Conservation (phyloP, 148 eudicot genomes). For the Agrostemma githago region DNA sequence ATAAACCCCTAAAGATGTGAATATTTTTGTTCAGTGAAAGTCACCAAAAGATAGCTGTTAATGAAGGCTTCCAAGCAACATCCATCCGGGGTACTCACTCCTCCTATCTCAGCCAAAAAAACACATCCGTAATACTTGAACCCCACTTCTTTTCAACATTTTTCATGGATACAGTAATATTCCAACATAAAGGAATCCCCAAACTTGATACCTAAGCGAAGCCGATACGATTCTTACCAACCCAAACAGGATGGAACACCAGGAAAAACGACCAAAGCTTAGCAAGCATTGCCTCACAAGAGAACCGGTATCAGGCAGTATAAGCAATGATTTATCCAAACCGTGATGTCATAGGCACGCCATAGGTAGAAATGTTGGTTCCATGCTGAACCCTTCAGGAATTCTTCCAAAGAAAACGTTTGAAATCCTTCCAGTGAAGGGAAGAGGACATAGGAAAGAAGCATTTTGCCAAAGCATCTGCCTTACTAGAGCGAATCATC, state of each 20-base stretch:
- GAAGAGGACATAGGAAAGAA: not conserved
- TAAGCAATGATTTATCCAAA: not conserved
- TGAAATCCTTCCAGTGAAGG: not conserved
- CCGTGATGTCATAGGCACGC: not conserved
- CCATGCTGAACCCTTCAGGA: not conserved
- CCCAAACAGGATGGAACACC: not conserved
- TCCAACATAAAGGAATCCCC: not conserved
- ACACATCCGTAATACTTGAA: not conserved
- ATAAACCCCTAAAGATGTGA: not conserved
- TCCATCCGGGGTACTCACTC: not conserved
- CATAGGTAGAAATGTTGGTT: not conserved
- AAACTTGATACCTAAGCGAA: not conserved
- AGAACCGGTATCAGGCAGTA: not conserved
- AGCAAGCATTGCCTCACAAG: not conserved
- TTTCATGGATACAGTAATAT: not conserved
- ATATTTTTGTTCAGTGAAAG: not conserved
- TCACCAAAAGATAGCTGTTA: not conserved
- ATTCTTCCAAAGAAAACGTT: not conserved
- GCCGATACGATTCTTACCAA: not conserved
- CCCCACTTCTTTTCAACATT: not conserved
- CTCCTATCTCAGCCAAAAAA: not conserved
- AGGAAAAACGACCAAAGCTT: conserved; percentile 3
- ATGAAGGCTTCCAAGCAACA: not conserved
- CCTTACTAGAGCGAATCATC: not conserved
- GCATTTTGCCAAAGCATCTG: not conserved